A percentile compares a stretch with the other conserved stretches of the same genome.
Conservation (phyloP, 768 basidiomycete genomes). For the Candolleomyces eurysporus region DNA sequence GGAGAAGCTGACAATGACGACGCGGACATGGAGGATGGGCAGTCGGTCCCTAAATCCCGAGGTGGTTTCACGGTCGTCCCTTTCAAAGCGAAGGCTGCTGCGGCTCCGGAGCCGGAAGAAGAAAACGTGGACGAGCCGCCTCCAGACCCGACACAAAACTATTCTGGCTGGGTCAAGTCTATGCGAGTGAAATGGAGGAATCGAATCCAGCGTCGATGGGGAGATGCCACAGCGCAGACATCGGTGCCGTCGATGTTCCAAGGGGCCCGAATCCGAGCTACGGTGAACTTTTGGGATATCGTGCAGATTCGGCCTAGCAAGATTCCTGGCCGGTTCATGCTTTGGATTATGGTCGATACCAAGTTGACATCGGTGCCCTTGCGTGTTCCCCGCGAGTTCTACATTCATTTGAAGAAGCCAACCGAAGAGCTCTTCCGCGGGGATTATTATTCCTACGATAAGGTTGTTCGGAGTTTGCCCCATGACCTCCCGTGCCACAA, state of each 20-base stretch:
- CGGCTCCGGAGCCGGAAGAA: constrained; percentile 40
- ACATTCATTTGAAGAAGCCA: constrained; percentile 80
- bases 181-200: constrained; percentile 80
- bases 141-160: constrained; percentile 66
- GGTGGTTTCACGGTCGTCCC: constrained; percentile 15
- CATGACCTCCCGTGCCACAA: constrained; percentile 73
- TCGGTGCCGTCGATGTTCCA: constrained; percentile 75
- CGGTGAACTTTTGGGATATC: constrained; percentile 77
- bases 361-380: constrained; percentile 79
- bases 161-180: constrained; percentile 73
- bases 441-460: constrained; percentile 67
- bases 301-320: constrained; percentile 82
- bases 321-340: constrained; percentile 74
- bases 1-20: constrained; percentile 41
- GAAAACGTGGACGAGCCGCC: constrained; percentile 37
- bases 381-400: constrained; percentile 89
- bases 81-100: constrained; percentile 19
- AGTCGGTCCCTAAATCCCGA: neutral
- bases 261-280: constrained; percentile 47
- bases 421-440: constrained; percentile 65
- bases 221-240: constrained; percentile 32
- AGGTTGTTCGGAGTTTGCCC: constrained; percentile 76
- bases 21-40: constrained; percentile 9
- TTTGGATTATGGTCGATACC: constrained; percentile 86
- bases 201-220: constrained; percentile 47